Base-by-base conservation (phyloP, 768 basidiomycete genomes). In the Galerina sulciceps region DNA sequence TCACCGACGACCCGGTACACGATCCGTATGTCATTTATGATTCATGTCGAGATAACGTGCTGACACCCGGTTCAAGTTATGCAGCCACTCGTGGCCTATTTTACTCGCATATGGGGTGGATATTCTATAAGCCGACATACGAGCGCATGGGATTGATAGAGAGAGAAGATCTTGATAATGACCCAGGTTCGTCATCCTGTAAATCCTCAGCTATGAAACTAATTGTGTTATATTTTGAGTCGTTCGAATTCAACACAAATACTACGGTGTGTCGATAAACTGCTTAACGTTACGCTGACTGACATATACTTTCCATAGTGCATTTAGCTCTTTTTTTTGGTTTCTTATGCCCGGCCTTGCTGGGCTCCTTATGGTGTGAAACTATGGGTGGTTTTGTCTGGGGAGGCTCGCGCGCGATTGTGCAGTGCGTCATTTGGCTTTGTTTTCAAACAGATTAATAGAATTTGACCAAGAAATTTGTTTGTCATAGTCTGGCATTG, bases 21-120 rank as follows among this genome's bases (percentile, higher is more conserved):
- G 87, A 89, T 64, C 86, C 87, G 86, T 87, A 66, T 61, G 85
- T 70, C 22, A 20, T 18, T 38, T 9, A 38, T 53, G 10, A 11
- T 23, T 17, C 6, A 13, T 17, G 38, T 23, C n/a, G 36, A 40
- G 34, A 35, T 13, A 44, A 17, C 10, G 37, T 47, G 23, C 40
- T 55, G 23, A 61, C 34, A 42, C 35, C n/a, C 23, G 26, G 14
- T 22, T 10, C 22, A 41, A 88, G 87, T 3, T 94, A 94, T 67
- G 79, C 88, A 15, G 92, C 91, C 0, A 88, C 89, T 0, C 78
- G 81, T 23, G 91, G 92, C 0, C 71, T 94, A 1, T 79, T 89
- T 51, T 91, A 84, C 67, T 88, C 90, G 6, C 91, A 93, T 64
- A 84, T 92, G 78, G 92, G 91, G 1, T 94, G 92, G 91, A 92